These are phyloP conservation scores for Pholiota adiposa DNA, from an alignment of 1,284 basidiomycete genomes.

Conservation along the genomic window DNA sequence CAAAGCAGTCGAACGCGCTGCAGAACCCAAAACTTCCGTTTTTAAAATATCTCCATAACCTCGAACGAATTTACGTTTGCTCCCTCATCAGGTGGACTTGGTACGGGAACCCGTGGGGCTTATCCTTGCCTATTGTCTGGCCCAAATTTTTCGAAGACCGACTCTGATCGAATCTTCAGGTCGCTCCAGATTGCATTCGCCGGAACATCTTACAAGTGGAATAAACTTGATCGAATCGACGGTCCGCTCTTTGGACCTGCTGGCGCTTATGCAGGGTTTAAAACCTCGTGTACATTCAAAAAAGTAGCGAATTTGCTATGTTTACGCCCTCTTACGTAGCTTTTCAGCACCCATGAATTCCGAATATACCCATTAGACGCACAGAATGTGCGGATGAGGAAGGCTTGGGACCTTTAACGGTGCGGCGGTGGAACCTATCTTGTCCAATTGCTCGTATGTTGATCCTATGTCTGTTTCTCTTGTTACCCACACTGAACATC, in stretches of 20 bases:
- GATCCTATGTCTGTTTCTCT: not conserved
- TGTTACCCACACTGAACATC: not conserved
- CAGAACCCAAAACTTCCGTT: too few species aligned
- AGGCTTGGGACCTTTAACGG: not conserved
- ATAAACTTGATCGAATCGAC: not conserved
- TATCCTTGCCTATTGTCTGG: not conserved
- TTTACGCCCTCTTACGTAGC: conserved; percentile 13
- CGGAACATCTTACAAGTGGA: not conserved
- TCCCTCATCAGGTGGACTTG: conserved; percentile 5
- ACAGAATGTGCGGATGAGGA: not conserved
- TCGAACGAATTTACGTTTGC: conserved; percentile 9
- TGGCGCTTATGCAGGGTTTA: conserved; percentile 9
- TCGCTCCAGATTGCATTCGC: not conserved
- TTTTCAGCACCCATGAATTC: not conserved
- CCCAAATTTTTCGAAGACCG: conserved; percentile 2
- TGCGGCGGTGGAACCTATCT: not conserved
- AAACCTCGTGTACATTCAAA: conserved; percentile 8
- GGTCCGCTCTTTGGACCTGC: not conserved
- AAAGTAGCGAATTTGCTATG: conserved; percentile 3
- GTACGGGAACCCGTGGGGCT: not conserved
- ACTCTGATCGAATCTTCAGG: not conserved
- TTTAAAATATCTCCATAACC: not conserved
- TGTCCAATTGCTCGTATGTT: conserved; percentile 1
- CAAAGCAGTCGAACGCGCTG: too few species aligned
- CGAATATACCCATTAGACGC: not conserved